These are phyloP conservation scores for Balakata baccata DNA, from an alignment of 345 rosid genomes.

Conservation along the genomic window DNA sequence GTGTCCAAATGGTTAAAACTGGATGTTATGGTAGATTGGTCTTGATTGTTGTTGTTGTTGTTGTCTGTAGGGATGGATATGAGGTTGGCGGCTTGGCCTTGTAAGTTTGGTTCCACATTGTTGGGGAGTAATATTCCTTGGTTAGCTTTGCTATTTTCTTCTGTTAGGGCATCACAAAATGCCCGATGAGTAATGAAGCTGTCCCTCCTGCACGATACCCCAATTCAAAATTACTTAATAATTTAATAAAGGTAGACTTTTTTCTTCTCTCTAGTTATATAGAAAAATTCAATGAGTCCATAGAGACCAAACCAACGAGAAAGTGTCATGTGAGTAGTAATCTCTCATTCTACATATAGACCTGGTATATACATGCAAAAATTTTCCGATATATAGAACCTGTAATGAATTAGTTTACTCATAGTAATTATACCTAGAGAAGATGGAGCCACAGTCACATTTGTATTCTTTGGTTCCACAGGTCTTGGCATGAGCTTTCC, in stretches of 20 bases:
- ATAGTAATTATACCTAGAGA: constrained; percentile 41
- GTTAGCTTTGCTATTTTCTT: constrained; percentile 36
- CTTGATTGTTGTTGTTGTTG: constrained; percentile 13
- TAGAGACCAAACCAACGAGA: too few species aligned
- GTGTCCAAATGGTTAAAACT: constrained; percentile 14
- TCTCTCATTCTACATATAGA: too few species aligned
- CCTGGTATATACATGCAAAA: too few species aligned
- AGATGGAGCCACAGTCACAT: constrained; percentile 63
- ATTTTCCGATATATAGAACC: too few species aligned
- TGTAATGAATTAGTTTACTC: too few species aligned
- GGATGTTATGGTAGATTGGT: constrained; percentile 17
- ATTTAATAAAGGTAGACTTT: not conserved
- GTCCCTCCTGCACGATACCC: constrained; percentile 48
- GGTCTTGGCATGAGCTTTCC: constrained; percentile 69
- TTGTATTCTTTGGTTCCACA: constrained; percentile 65
- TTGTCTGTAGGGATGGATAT: constrained; percentile 18
- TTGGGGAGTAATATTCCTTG: constrained; percentile 19
- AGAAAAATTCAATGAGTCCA: not conserved
- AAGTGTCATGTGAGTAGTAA: too few species aligned
- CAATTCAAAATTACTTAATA: not conserved
- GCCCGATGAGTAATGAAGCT: constrained; percentile 67
- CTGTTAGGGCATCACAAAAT: constrained; percentile 62
- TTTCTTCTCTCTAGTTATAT: too few species aligned
- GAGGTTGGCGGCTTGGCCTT: constrained; percentile 19
- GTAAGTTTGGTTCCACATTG: constrained; percentile 14